Evolutionary conservation across 2,329 filamentous ascomycete genomes (phyloP), one percentile per base, ranked within the genome.

Genomic region (Penicillium expansum): DNA sequence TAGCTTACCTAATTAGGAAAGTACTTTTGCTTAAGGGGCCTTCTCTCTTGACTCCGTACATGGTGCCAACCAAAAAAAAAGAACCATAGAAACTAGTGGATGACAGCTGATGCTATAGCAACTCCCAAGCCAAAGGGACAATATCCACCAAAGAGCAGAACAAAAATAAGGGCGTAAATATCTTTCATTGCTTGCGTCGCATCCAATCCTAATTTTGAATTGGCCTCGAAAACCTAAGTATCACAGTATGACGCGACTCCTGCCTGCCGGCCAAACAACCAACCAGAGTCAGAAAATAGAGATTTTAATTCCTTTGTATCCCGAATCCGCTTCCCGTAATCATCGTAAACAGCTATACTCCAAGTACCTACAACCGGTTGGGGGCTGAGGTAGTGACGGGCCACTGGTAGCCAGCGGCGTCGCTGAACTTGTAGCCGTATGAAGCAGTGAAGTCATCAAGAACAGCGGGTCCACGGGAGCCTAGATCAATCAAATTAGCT

Each of bases 371-470:
- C 83, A 95, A 85, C 82, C 92, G 92, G 83, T 91, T 92, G 57
- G 86, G 85, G 56, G 83, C 80, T 62, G 86, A 86, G 57, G 89
- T 66, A 33, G 64, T 91, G 57, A 90, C 89, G 35, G 91, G 91
- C 92, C 92, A 97, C 78, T 96, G 91, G 80, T 96, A 96, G 55
- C 92, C 92, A 67, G 92, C 90, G 60, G 92, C 91, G 70, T 99
- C 94, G 73, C 90, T 95, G 82, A 99, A 99, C 78, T 96, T 97
- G 84, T 99, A 99, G 63, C 94, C 94, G 74, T 96, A 99, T 6
- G 92, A 96, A 39, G 92, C 89, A 32, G 93, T 97, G 80, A 99
- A 99, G 79, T 99, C 94, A 69, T 99, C 94, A 55, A 99, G 84
- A 37, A 99, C 93, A 54, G 92, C 90, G 29, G 95, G 95, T 59